Percentiles rank a stretch among this genome's conserved stretches.
Evolutionary conservation across 768 basidiomycete genomes (phyloP).

Genomic region (Crassisporium funariophilum): DNA sequence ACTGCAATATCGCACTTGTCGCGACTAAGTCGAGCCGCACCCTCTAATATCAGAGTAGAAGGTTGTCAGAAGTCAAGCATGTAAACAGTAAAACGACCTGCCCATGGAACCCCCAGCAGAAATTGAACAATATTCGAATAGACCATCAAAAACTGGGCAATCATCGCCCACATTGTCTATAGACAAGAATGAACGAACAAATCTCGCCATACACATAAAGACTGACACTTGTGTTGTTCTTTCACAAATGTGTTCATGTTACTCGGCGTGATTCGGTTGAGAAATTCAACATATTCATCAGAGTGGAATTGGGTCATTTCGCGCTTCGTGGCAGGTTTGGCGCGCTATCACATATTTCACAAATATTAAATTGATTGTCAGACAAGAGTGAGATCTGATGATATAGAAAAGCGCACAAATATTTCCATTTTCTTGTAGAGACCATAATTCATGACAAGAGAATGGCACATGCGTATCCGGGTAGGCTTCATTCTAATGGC

Average conservation of each 20-base stretch:
- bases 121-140: conserved; percentile 99
- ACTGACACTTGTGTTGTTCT: conserved; percentile 93
- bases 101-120: conserved; percentile 99
- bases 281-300: conserved; percentile 98
- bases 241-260: conserved; percentile 94
- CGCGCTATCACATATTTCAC: conserved; percentile 71
- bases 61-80: conserved; percentile 3
- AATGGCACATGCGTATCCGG: conserved; percentile 98
- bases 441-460: conserved; percentile 99
- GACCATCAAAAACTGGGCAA: conserved; percentile 96
- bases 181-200: conserved; percentile 2
- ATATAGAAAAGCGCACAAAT: conserved; percentile 67
- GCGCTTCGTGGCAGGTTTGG: conserved; percentile 98
- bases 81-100: conserved; percentile 37
- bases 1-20: conserved; percentile 99
- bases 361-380: conserved; percentile 1
- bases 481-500: conserved; percentile 89
- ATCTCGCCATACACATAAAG: not conserved
- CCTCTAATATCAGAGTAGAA: conserved; percentile 61
- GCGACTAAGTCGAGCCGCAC: conserved; percentile 90
- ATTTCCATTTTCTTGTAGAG: conserved; percentile 99
- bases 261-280: conserved; percentile 89
- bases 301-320: conserved; percentile 99
- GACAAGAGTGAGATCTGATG: conserved; percentile 2
- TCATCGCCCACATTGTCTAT: conserved; percentile 98